These are phyloP conservation scores for Spizellomyces punctatus DNA, from an alignment of 192 early-diverging fungal genomes.

Conservation along the genomic window DNA sequence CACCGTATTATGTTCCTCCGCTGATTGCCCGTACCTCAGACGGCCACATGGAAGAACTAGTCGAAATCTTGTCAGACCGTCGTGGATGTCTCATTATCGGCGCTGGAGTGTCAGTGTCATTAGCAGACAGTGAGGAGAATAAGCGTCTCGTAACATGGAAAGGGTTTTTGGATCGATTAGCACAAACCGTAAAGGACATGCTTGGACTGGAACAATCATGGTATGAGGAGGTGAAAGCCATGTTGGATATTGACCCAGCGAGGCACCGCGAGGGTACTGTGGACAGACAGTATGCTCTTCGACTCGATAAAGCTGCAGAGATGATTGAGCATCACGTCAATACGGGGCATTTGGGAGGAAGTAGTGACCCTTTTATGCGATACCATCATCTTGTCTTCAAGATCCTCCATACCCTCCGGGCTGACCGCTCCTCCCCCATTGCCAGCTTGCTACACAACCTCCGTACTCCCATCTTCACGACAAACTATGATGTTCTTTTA, in stretches of 20 bases:
- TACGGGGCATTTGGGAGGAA: constrained; percentile 27
- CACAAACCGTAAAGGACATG: constrained; percentile 24
- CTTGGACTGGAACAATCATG: constrained; percentile 8
- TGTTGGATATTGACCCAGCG: constrained; percentile 14
- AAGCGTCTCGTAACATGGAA: constrained; percentile 29
- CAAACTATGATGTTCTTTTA: constrained; percentile 31
- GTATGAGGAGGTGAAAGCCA: constrained; percentile 28
- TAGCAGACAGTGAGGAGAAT: constrained; percentile 31
- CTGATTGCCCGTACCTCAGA: background rate
- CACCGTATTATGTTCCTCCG: background rate
- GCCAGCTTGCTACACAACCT: constrained; percentile 15
- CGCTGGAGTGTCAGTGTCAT: constrained; percentile 29
- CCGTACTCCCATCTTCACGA: constrained; percentile 27
- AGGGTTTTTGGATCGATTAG: constrained; percentile 26
- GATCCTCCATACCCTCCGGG: constrained; percentile 26
- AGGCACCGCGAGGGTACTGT: background rate
- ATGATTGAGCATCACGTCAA: constrained; percentile 35
- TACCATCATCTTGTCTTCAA: constrained; percentile 36
- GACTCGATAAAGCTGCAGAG: constrained; percentile 32
- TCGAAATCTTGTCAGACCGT: constrained; percentile 17
- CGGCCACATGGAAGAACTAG: background rate
- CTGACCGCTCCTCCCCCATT: constrained; percentile 15
- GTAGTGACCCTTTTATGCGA: constrained; percentile 27
- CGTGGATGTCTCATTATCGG: constrained; percentile 27
- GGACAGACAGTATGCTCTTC: constrained; percentile 20